Base-by-base conservation (phyloP, 2,329 filamentous ascomycete species). In the Pseudonectria foliicola region DNA sequence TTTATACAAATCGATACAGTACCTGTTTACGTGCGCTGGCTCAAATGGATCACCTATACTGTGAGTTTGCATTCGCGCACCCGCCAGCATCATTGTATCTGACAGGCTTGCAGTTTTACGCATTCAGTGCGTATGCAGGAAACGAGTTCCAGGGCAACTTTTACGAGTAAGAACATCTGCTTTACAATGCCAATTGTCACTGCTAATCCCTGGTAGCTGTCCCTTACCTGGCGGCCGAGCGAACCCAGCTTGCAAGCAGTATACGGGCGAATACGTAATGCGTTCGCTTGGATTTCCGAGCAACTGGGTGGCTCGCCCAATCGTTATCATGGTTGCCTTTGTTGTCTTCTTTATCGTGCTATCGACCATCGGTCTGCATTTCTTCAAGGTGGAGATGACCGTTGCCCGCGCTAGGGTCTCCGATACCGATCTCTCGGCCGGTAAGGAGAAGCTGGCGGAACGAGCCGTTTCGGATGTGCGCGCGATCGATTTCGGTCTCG, bases 21-120 rank as follows among this genome's bases (percentile, higher is more conserved):
- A 4, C 82, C 84, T 0, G 66, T 88, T 1, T 89, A 87, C 48
- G 75, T 86, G n/a, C 70, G 82, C 36, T 89, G 84, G 84, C 63
- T 84, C 2, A 88, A 86, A 52, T 82, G 77, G 65, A 69, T 70
- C 15, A 72, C 75, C 1, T 81, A 79, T 44, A 69, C 71, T 14
- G 71, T 71, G 57, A 53, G 66, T 51, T 4, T 10, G 15, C 2
- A 3, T 53, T 31, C 7, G 2, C 12, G 8, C 35, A 2, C 3
- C 6, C 6, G 1, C 6, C 0, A 13, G 4, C 4, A 18, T 12
- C 15, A 21, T 21, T 21, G 8, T 21, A 21, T 21, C 18, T 21
- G 18, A 21, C 18, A 21, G 18, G 5, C 5, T n/a, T 15, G 21
- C 16, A 77, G 71, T 83, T 77, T 52, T 88, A 87, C 48, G 73